A percentile compares a stretch with the other conserved stretches of the same genome.
phyloP scores from a whole-genome alignment of 176 grass and related monocot species.

The Puccinellia tenuiflora region DNA sequence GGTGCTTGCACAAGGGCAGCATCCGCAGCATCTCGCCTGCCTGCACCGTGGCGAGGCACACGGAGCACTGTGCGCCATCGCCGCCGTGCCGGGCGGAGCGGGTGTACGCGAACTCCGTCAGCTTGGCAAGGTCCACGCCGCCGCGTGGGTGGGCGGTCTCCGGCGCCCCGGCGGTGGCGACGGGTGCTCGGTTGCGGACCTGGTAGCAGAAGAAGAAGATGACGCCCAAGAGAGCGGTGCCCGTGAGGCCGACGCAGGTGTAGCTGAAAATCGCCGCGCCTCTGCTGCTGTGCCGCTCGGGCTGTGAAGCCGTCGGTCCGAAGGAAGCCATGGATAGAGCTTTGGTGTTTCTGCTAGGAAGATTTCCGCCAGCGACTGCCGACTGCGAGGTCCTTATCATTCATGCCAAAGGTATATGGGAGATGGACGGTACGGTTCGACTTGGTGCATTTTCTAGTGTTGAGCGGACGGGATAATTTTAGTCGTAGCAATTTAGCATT shows the following conservation, averaged over 20 bases:
- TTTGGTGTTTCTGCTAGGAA: background rate
- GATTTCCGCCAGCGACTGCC: too few species aligned
- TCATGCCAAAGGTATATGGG: background rate
- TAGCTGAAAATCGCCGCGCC: slow-evolving; percentile 35
- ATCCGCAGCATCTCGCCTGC: slow-evolving; percentile 31
- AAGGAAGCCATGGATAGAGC: slow-evolving; percentile 10
- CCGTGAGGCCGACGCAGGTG: slow-evolving; percentile 28
- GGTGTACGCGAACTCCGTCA: slow-evolving; percentile 32
- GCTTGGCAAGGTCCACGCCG: slow-evolving; percentile 28
- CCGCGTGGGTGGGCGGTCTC: background rate
- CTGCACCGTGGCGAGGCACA: slow-evolving; percentile 33
- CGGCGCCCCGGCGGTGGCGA: background rate
- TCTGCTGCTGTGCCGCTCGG: too few species aligned
- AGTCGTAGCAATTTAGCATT: background rate
- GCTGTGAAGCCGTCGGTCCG: background rate
- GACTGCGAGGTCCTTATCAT: background rate
- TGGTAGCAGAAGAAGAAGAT: slow-evolving; percentile 25
- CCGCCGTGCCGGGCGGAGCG: background rate
- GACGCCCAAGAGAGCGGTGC: slow-evolving; percentile 20
- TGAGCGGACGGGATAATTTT: background rate
- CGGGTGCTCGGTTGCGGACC: slow-evolving; percentile 4
- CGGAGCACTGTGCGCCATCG: slow-evolving; percentile 27
- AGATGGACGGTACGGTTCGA: background rate
- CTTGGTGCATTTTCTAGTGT: background rate
- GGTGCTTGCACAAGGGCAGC: slow-evolving; percentile 41